Evolutionary conservation across 2,329 filamentous ascomycete species (phyloP), one percentile per base, ranked within the genome.

Genomic region (Elsinoe batatas): DNA sequence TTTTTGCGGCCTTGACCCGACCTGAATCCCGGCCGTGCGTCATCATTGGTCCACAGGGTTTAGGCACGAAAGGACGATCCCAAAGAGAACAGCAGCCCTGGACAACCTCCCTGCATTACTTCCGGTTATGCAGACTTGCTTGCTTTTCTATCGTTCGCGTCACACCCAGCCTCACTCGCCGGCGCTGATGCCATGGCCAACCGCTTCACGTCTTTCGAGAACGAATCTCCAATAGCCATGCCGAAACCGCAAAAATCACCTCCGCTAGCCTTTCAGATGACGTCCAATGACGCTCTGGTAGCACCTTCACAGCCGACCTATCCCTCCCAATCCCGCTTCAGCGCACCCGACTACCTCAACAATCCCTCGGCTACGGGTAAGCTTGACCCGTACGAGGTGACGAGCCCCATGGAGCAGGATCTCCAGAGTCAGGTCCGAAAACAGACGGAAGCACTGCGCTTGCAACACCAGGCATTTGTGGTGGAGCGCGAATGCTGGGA

Each of bases 381-480:
- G n/a, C 26, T 37, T 15, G 57, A 56, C 44, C 47, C 47, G 1
- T 32, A 33, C 32, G 33, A 55, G 5, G 22, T 46, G 11, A 62
- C 61, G 8, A 58, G 46, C 6, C 54, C 53, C 1, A 46, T 54
- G 35, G 57, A 60, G 40, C 50, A 32, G 15, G 63, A 64, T 32
- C 46, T 68, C 57, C 67, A 69, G 53, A 61, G 62, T 26, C 64
- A 69, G 18, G 60, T 69, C 13, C 65, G 68, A 54, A 67, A 69
- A 56, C 66, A 69, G 59, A 57, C 64, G 12, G 61, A 64, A 46
- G 64, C 67, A 6, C 60, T 70, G 15, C 54, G 61, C 26, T 58
- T 64, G 53, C 61, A 68, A 20, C 65, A 69, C 57, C 62, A 64
- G 35, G 67, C 67, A 0, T 70, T 70, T 54, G 64, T 64, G 10